Percentiles rank a stretch among this genome's conserved stretches.
These are phyloP conservation scores for Periconia sp. DNA, from an alignment of 2,329 filamentous ascomycete species.

Conservation along the genomic window DNA sequence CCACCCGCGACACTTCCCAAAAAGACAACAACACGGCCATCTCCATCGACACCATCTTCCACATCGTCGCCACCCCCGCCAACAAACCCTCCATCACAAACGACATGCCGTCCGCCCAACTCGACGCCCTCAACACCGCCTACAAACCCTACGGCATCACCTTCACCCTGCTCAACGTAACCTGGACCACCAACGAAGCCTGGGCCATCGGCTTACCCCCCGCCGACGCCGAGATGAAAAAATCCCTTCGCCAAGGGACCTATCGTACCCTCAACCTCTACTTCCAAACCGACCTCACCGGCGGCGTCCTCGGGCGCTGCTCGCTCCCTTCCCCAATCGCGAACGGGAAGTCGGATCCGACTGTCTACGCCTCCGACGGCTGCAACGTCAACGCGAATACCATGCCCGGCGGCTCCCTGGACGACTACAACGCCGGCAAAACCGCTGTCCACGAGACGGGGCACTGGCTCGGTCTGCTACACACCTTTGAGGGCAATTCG, in stretches of 20 bases:
- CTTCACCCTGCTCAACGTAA: constrained; percentile 54
- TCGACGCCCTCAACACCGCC: constrained; percentile 43
- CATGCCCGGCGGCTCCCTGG: constrained; percentile 55
- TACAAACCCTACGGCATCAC: constrained; percentile 55
- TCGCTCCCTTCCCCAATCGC: constrained; percentile 49
- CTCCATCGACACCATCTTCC: constrained; percentile 47
- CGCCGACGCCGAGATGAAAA: constrained; percentile 56
- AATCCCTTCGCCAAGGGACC: constrained; percentile 54
- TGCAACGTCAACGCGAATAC: constrained; percentile 61
- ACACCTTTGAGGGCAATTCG: constrained; percentile 50
- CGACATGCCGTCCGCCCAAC: constrained; percentile 43
- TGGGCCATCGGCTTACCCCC: constrained; percentile 55
- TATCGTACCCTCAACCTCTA: constrained; percentile 61
- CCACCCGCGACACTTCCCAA: constrained; percentile 11
- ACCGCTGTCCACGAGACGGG: constrained; percentile 53
- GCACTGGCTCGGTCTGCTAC: constrained; percentile 52
- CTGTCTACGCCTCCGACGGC: constrained; percentile 54
- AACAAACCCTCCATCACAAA: constrained; percentile 44
- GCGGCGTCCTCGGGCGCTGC: constrained; percentile 57
- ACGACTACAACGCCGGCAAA: constrained; percentile 53
- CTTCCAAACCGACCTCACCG: constrained; percentile 58
- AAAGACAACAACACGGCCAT: constrained; percentile 32
- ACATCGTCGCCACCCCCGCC: constrained; percentile 45
- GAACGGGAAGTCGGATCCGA: constrained; percentile 41
- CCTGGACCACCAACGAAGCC: constrained; percentile 55